Percentiles rank a stretch among this genome's conserved stretches.
phyloP scores from a whole-genome alignment of 2,329 filamentous ascomycete genomes.

The Ophiosphaerella narmari region DNA sequence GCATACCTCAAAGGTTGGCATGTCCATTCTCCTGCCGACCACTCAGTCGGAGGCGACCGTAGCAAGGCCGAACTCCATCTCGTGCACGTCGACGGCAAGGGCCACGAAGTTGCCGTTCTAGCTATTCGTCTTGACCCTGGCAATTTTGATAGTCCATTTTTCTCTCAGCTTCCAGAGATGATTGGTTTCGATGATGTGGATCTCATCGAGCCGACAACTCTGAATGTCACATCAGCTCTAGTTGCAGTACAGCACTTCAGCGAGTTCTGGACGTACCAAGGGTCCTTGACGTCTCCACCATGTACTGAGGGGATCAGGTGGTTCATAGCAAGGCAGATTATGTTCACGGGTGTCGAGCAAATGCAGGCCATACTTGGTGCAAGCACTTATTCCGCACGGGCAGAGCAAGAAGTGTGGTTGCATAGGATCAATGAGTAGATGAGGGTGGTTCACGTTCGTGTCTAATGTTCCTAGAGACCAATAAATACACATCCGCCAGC shows the following conservation, averaged over 20 bases:
- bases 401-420: constrained; percentile 54
- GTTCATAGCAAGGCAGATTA: constrained; percentile 50
- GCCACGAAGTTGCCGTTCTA: constrained; percentile 52
- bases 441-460: no score
- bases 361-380: constrained; percentile 54
- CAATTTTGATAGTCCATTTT: constrained; percentile 45
- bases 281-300: constrained; percentile 54
- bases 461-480: no score
- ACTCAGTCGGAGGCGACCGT: constrained; percentile 51
- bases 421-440: constrained; percentile 51
- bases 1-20: constrained; percentile 58
- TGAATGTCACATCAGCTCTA: constrained; percentile 44
- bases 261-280: constrained; percentile 57
- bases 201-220: constrained; percentile 16
- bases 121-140: constrained; percentile 55
- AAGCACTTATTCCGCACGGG: constrained; percentile 52
- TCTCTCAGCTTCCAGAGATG: constrained; percentile 50
- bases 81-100: constrained; percentile 52
- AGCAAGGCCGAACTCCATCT: constrained; percentile 56
- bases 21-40: constrained; percentile 58
- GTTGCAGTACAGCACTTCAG: constrained; percentile 47
- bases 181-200: constrained; percentile 47
- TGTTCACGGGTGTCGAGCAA: constrained; percentile 53
- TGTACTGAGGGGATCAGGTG: constrained; percentile 55
- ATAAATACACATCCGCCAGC: no score